Evolutionary conservation across 208 protist genomes (phyloP).

Genomic region (Vickermania spadyakhi): DNA sequence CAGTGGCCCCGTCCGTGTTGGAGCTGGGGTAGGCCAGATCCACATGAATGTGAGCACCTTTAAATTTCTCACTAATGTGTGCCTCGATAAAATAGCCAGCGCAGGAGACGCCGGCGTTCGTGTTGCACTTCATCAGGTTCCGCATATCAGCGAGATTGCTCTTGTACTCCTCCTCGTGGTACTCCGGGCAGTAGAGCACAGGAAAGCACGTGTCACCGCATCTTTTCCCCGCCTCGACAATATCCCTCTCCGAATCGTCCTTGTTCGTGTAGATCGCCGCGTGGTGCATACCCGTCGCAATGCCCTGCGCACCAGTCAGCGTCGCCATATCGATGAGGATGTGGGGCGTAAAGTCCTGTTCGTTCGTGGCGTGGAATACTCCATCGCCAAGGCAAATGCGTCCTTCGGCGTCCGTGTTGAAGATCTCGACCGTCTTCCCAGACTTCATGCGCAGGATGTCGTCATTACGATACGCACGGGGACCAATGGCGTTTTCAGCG

Average conservation of each 20-base stretch:
- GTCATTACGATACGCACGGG: slow-evolving; percentile 62
- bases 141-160: slow-evolving; percentile 59
- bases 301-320: slow-evolving; percentile 85
- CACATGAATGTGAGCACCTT: slow-evolving; percentile 65
- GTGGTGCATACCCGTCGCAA: slow-evolving; percentile 67
- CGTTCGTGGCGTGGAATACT: slow-evolving; percentile 67
- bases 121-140: slow-evolving; percentile 45
- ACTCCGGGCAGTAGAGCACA: slow-evolving; percentile 84
- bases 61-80: slow-evolving; percentile 50
- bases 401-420: slow-evolving; percentile 89
- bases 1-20: slow-evolving; percentile 46
- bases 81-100: slow-evolving; percentile 73
- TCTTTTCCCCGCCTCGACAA: slow-evolving; percentile 35
- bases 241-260: slow-evolving; percentile 30
- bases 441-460: slow-evolving; percentile 81
- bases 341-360: slow-evolving; percentile 59
- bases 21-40: slow-evolving; percentile 78
- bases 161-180: slow-evolving; percentile 50
- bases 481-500: slow-evolving; percentile 80
- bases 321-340: slow-evolving; percentile 86
- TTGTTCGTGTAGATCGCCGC: slow-evolving; percentile 73
- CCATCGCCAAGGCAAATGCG: slow-evolving; percentile 84
- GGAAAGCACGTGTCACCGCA: slow-evolving; percentile 74
- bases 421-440: slow-evolving; percentile 82
- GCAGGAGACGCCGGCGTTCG: slow-evolving; percentile 60